Conservation (phyloP, 2,329 filamentous ascomycete species). For the Diplodia sapinea region DNA sequence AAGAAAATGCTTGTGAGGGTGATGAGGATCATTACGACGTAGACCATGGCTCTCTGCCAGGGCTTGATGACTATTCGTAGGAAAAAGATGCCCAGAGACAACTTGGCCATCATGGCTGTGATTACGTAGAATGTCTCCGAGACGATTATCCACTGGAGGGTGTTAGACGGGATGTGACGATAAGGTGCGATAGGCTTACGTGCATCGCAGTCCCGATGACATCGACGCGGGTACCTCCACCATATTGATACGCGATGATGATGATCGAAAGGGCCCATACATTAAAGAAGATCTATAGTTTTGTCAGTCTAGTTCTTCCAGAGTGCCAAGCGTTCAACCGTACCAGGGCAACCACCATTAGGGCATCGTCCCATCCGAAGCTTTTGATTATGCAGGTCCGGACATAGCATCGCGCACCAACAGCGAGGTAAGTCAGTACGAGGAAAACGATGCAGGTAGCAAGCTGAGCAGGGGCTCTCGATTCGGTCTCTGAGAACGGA, state of each 20-base stretch:
- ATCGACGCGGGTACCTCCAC: constrained; percentile 41
- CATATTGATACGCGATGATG: constrained; percentile 39
- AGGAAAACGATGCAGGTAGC: constrained; percentile 45
- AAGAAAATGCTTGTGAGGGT: constrained; percentile 48
- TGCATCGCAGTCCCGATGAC: constrained; percentile 15
- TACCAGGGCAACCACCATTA: constrained; percentile 50
- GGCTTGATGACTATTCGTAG: constrained; percentile 50
- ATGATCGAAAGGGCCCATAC: constrained; percentile 42
- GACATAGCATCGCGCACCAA: constrained; percentile 50
- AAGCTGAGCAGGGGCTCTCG: constrained; percentile 37
- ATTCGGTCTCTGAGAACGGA: constrained; percentile 32
- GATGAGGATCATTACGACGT: constrained; percentile 37
- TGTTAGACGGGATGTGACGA: background rate
- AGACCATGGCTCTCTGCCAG: constrained; percentile 46
- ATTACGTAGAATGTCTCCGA: constrained; percentile 49
- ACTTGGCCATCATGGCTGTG: constrained; percentile 51
- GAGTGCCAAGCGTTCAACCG: constrained; percentile 15
- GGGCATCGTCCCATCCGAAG: constrained; percentile 54
- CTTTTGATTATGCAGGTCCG: constrained; percentile 47
- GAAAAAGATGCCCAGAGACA: constrained; percentile 54
- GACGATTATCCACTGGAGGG: constrained; percentile 43
- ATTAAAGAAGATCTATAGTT: constrained; percentile 43
- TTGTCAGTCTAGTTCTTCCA: background rate
- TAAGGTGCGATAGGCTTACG: constrained; percentile 7
- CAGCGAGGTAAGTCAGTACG: constrained; percentile 46